Base-by-base conservation (phyloP, 2,329 filamentous ascomycete species). In the Sarocladiaceae sp. region DNA sequence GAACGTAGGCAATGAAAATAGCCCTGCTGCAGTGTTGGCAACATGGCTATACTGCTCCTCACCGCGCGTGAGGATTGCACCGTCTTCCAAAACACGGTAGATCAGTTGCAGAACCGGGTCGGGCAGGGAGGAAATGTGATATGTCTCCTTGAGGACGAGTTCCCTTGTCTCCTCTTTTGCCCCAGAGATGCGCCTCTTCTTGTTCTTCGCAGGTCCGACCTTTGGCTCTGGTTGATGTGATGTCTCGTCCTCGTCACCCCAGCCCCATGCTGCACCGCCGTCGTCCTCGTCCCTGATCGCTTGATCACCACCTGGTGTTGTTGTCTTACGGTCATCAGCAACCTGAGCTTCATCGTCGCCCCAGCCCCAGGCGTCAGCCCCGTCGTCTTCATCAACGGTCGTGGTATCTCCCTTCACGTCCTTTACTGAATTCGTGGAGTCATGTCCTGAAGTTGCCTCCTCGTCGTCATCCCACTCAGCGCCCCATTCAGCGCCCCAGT, bases 101-200 rank as follows among this genome's bases (percentile, higher is more conserved):
- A 91, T 79, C 21, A 87, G 72, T 15, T 78, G 72, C 16, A 90
- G 70, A 11, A 97, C 80, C 3, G 82, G 78, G 48, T 88, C 83
- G 1, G 93, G 91, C 60, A 96, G 84, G 2, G 85, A 85, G 0
- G 91, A 96, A 43, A 95, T 85, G 47, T 82, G 86, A 61, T 95
- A 98, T 2, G 77, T 85, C 64, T 98, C 93, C 49, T 76, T 85
- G 34, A 97, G 66, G 0, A 86, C 85, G 47, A 97, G 67, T 58
- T 93, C 85, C 45, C 80, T 72, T 7, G 71, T 68, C 42, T 70
- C 48, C 3, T 50, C 44, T 23, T 62, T 53, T 6, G 54, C 33
- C 24, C 55, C 18, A 44, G 32, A 55, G 48, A 24, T 45, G 21
- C 26, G 47, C 34, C 26, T 37, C 44, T 26, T 47, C 48, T 20